Percentiles rank a stretch among this genome's conserved stretches.
Evolutionary conservation across 306 rosid species (phyloP).

Genomic region (Medicago truncatula): MtrunA17r5.0-ANR NC_053042.1:18273501-18274000

Average conservation of each 20-base stretch:
- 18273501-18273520: background rate
- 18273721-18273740: background rate
- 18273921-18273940: background rate
- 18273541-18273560: background rate
- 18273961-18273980: background rate
- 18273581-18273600: conserved; percentile 26
- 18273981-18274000: conserved; percentile 4
- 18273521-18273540: conserved; percentile 15
- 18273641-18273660: background rate
- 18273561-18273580: conserved; percentile 17
- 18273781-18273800: background rate
- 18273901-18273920: conserved; percentile 2
- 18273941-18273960: background rate
- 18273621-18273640: background rate
- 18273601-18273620: background rate
- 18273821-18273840: conserved; percentile 27
- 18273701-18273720: background rate
- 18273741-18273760: too few relatives aligned
- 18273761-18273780: too few relatives aligned
- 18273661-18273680: background rate
- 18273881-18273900: background rate
- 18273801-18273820: background rate
- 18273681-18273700: conserved; percentile 1
- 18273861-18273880: conserved; percentile 14
- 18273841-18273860: conserved; percentile 12